Evolutionary conservation across 768 basidiomycete species (phyloP).

Genomic region (Mycena indigotica): DNA sequence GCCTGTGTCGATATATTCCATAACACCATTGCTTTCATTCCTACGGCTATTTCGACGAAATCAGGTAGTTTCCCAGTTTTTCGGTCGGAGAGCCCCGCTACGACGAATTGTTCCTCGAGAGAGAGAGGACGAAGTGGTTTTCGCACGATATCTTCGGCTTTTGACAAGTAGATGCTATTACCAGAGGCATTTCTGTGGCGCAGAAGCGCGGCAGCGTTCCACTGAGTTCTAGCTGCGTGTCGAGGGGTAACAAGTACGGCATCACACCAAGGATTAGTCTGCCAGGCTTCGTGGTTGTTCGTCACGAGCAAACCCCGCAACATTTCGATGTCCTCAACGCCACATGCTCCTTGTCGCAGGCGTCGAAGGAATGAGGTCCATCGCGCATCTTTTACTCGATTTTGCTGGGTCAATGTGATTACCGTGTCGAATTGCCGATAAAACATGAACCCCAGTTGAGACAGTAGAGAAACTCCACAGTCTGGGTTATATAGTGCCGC

Average conservation of each 20-base stretch:
- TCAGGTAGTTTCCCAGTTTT: neutral
- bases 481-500: constrained; percentile 24
- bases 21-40: constrained; percentile 7
- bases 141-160: neutral
- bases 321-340: constrained; percentile 29
- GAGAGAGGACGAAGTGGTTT: neutral
- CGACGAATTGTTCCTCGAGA: neutral
- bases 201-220: neutral
- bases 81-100: neutral
- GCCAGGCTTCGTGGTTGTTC: neutral
- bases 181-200: neutral
- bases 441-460: constrained; percentile 24
- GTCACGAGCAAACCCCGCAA: constrained; percentile 16
- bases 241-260: neutral
- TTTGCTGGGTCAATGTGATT: constrained; percentile 40
- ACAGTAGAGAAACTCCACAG: neutral
- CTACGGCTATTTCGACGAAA: neutral
- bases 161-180: neutral
- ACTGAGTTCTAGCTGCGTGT: neutral
- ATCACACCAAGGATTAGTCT: neutral
- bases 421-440: constrained; percentile 36
- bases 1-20: constrained; percentile 3
- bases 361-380: constrained; percentile 35
- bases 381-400: constrained; percentile 30
- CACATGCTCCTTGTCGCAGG: constrained; percentile 31